These are phyloP conservation scores for Pythium guiyangense DNA, from an alignment of 352 stramenopile species.

Conservation along the genomic window DNA sequence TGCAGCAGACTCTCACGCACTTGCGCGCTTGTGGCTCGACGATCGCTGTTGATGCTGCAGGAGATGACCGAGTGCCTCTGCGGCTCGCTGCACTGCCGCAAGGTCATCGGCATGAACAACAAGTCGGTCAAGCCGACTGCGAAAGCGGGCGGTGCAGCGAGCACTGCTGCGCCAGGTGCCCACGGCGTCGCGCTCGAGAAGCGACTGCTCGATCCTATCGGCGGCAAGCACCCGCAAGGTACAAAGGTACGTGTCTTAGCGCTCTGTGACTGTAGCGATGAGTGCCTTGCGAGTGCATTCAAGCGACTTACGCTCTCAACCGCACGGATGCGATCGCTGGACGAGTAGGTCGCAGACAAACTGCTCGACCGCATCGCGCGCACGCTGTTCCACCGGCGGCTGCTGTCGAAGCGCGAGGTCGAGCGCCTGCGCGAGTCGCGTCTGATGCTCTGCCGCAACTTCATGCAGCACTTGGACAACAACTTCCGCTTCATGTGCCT, in stretches of 20 bases:
- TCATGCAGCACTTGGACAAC: slow-evolving; percentile 40
- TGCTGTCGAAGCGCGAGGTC: slow-evolving; percentile 46
- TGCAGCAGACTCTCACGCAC: slow-evolving; percentile 12
- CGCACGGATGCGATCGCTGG: neutral
- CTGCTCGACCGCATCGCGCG: slow-evolving; percentile 54
- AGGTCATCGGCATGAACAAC: slow-evolving; percentile 74
- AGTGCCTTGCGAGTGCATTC: neutral
- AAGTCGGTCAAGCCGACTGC: slow-evolving; percentile 22
- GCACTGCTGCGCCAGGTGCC: neutral
- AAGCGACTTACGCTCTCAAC: neutral
- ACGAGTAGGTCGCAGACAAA: slow-evolving; percentile 42
- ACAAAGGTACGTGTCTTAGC: slow-evolving; percentile 25
- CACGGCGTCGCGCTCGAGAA: neutral
- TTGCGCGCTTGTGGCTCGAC: neutral
- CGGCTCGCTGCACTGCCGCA: slow-evolving; percentile 52
- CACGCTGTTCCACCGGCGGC: slow-evolving; percentile 28
- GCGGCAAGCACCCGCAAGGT: slow-evolving; percentile 29
- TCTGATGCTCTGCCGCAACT: slow-evolving; percentile 58
- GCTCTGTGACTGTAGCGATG: too few species aligned
- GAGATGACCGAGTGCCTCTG: slow-evolving; percentile 74
- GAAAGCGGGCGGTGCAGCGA: slow-evolving; percentile 9
- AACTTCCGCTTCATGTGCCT: slow-evolving; percentile 57
- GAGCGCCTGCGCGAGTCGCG: slow-evolving; percentile 41
- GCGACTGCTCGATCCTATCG: slow-evolving; percentile 43
- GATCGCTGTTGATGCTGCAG: slow-evolving; percentile 16